Percentiles rank a stretch among this genome's conserved stretches.
These are phyloP conservation scores for Erysimum pusillum DNA, from an alignment of 441 rosid species.

Conservation along the genomic window DNA sequence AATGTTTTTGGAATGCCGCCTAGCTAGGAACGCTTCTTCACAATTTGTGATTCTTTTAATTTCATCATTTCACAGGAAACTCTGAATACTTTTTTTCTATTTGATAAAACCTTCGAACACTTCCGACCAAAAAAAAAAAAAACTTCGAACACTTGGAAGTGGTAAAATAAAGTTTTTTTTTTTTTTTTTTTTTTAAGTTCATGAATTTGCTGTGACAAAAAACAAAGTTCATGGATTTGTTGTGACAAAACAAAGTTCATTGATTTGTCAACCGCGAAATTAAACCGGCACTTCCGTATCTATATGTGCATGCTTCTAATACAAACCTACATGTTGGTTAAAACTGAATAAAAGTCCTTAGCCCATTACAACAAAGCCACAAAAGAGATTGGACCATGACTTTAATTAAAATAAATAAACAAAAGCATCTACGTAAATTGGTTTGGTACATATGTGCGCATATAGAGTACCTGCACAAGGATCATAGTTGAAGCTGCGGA, in stretches of 20 bases:
- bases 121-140: too few species aligned
- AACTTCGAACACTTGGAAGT: too few species aligned
- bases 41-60: background rate
- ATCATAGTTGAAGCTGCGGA: slow-evolving; percentile 35
- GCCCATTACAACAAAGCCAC: too few species aligned
- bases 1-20: background rate
- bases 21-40: background rate
- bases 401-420: background rate
- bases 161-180: background rate
- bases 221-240: slow-evolving; percentile 5
- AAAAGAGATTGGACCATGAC: too few species aligned
- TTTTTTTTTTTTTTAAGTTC: background rate
- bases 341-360: too few species aligned
- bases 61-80: background rate
- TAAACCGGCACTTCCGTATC: background rate
- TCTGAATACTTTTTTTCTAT: background rate
- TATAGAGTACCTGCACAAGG: slow-evolving; percentile 29
- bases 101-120: background rate
- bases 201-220: background rate
- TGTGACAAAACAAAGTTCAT: background rate
- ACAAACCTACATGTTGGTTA: background rate
- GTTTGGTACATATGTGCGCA: background rate
- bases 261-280: background rate
- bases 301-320: background rate
- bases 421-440: background rate